Evolutionary conservation across 345 rosid genomes (phyloP), one percentile per base, ranked within the genome.

Genomic region (Hypericum perforatum): DNA sequence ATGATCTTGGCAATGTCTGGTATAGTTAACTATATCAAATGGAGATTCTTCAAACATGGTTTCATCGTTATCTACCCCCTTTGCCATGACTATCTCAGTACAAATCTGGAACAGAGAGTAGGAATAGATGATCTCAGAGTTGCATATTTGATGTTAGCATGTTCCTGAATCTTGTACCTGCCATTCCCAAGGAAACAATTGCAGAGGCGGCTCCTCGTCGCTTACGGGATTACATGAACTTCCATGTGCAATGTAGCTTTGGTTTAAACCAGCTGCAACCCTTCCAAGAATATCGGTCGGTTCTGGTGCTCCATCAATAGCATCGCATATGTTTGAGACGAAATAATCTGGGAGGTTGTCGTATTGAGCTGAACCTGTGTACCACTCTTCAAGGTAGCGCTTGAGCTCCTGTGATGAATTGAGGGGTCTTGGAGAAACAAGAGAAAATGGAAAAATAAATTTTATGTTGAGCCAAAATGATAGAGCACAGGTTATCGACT

Each of bases 171-270:
- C 4, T 22, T 43, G 42, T 54, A 57, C 81, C 78, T 75, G 78
- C 80, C 80, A 78, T 12, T 0, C 32, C 84, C 84, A 78, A 41
- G 70, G 76, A 14, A 62, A 22, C 32, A 22, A 43, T 11, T 9
- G 2, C 38, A 48, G 48, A 52, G 40, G 41, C 11, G 60, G 49
- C n/a, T 36, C 37, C 15, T 7, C 6, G 6, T 40, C 13, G 7
- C 0, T 0, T 14, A 61, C 29, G 11, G 22, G 0, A 57, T 41
- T 22, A 39, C 66, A 67, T 0, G 41, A 11, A 39, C 6, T 9
- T 7, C 11, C 2, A 40, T 6, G n/a, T 11, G 47, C 60, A 5
- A 9, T 13, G 22, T 11, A 11, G 37, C 60, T 60, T 11, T 49
- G 58, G 36, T 57, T 47, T 11, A 70, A 52, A 16, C 60, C 74